phyloP scores from a whole-genome alignment of 495 filamentous ascomycete species.

The Monascus purpureus region DNA sequence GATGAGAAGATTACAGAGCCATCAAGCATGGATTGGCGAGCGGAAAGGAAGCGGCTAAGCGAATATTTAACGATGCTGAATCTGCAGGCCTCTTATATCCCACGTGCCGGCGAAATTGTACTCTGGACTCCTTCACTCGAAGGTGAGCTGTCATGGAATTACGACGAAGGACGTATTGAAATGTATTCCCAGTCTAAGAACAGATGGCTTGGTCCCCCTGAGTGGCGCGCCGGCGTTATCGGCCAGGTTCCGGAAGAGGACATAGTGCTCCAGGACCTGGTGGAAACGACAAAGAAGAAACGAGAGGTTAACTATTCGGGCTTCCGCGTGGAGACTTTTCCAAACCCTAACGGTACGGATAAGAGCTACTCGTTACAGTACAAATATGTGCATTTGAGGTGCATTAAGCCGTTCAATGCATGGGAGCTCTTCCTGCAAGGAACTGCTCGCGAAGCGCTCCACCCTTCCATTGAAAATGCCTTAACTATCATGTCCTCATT shows the following conservation, averaged over 20 bases:
- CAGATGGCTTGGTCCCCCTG: conserved; percentile 19
- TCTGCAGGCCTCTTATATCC: conserved; percentile 35
- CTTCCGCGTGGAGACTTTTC: conserved; percentile 42
- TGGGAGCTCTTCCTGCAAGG: conserved; percentile 32
- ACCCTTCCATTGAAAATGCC: conserved; percentile 42
- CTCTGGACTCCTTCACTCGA: conserved; percentile 33
- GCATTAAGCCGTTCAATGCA: conserved; percentile 40
- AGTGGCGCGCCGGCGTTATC: conserved; percentile 45
- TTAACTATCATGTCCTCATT: conserved; percentile 38
- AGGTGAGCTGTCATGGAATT: conserved; percentile 23
- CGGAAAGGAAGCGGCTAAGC: conserved; percentile 24
- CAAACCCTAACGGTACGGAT: conserved; percentile 32
- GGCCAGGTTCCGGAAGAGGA: conserved; percentile 33
- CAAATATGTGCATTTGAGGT: conserved; percentile 39
- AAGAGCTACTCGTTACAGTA: conserved; percentile 38
- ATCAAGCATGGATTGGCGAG: conserved; percentile 39
- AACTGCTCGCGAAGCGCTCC: conserved; percentile 23
- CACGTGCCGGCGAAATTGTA: conserved; percentile 43
- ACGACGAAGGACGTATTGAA: conserved; percentile 12
- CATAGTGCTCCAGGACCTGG: conserved; percentile 27
- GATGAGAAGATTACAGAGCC: conserved; percentile 33
- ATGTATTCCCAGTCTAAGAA: conserved; percentile 16
- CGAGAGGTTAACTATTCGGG: conserved; percentile 36
- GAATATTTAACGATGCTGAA: conserved; percentile 20
- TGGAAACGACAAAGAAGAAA: conserved; percentile 20